Evolutionary conservation across 805 yeast genomes (phyloP).

Genomic region (Blastobotrys robertii): DNA sequence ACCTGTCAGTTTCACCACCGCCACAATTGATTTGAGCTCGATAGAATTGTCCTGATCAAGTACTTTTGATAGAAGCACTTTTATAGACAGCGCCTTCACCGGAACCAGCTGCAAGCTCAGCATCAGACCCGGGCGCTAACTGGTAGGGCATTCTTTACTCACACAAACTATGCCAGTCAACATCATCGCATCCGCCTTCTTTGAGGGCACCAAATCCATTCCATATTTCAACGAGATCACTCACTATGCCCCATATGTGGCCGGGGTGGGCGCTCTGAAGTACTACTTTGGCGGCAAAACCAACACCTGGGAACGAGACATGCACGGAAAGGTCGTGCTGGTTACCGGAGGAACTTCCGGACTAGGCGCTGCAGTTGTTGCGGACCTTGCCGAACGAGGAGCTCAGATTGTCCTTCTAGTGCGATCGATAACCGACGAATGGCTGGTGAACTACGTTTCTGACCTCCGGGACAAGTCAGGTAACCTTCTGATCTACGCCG

Average conservation of each 20-base stretch:
- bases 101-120: no score
- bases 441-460: slow-evolving; percentile 72
- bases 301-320: slow-evolving; percentile 86
- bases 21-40: no score
- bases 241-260: slow-evolving; percentile 46
- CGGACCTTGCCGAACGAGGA: slow-evolving; percentile 68
- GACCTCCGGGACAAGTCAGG: slow-evolving; percentile 62
- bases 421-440: slow-evolving; percentile 51
- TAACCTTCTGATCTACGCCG: slow-evolving; percentile 80
- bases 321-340: slow-evolving; percentile 72
- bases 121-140: no score
- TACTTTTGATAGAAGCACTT: no score
- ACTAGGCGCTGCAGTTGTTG: slow-evolving; percentile 65
- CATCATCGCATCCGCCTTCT: slow-evolving; percentile 54
- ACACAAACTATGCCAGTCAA: slow-evolving; percentile 70
- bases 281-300: slow-evolving; percentile 68
- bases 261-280: slow-evolving; percentile 43
- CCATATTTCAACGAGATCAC: slow-evolving; percentile 65
- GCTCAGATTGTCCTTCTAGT: slow-evolving; percentile 78
- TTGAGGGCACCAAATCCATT: slow-evolving; percentile 64
- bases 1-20: no score
- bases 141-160: no score
- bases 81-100: no score
- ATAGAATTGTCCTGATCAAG: no score
- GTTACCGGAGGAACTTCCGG: slow-evolving; percentile 87